A percentile compares a stretch with the other conserved stretches of the same genome.
phyloP scores from a whole-genome alignment of 257 asterid genomes.

The Primulina eburnea region DNA sequence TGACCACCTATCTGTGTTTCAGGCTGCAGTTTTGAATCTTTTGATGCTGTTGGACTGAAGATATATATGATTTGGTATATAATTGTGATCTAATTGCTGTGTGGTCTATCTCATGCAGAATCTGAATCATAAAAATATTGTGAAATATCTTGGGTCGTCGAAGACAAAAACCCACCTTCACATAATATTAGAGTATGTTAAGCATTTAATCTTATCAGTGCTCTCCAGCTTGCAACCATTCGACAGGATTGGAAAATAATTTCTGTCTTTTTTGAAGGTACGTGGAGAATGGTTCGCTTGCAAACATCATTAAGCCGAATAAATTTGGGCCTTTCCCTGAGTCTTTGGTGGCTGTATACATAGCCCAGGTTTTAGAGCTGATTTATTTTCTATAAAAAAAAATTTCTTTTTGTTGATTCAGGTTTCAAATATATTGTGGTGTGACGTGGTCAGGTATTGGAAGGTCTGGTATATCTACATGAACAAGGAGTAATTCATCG shows the following conservation, averaged over 20 bases:
- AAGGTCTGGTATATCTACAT: slow-evolving; percentile 94
- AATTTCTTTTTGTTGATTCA: too few species aligned
- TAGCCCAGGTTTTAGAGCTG: slow-evolving; percentile 73
- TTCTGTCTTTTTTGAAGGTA: slow-evolving; percentile 48
- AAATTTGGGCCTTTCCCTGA: slow-evolving; percentile 99
- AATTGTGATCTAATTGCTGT: slow-evolving; percentile 19
- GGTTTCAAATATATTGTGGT: slow-evolving; percentile 23
- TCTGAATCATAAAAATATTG: slow-evolving; percentile 95
- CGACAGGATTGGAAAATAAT: slow-evolving; percentile 2
- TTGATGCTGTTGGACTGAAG: slow-evolving; percentile 4
- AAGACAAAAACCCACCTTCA: slow-evolving; percentile 95
- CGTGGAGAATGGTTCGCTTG: slow-evolving; percentile 98
- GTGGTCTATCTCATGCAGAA: slow-evolving; percentile 53
- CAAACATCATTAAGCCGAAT: slow-evolving; percentile 93
- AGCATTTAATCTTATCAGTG: slow-evolving; percentile 21
- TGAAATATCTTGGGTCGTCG: slow-evolving; percentile 90
- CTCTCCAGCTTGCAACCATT: slow-evolving; percentile 15
- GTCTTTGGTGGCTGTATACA: slow-evolving; percentile 91
- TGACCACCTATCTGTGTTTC: neutral
- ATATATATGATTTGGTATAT: slow-evolving; percentile 12
- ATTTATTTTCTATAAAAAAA: slow-evolving; percentile 24
- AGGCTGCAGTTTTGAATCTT: neutral
- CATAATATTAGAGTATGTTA: slow-evolving; percentile 89
- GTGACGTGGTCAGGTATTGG: slow-evolving; percentile 68
- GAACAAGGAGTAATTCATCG: slow-evolving; percentile 99